Conservation (phyloP, 228 moss, liverwort and hornwort genomes). For the Sphagnum fallax region DNA sequence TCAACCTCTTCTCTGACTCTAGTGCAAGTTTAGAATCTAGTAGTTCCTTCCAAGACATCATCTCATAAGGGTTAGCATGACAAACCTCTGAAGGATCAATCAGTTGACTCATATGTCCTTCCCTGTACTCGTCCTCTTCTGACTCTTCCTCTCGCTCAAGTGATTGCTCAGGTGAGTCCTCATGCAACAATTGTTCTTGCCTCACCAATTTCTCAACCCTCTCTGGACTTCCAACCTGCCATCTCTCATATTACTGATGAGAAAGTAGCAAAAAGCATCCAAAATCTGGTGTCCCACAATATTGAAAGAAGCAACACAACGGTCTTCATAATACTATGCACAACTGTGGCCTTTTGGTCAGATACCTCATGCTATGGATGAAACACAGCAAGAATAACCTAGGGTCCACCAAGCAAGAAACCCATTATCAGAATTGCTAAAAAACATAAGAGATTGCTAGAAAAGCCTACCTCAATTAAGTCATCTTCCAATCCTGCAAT, state of each 20-base stretch:
- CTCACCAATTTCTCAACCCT: constrained; percentile 5
- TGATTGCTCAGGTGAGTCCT: too few relatives aligned
- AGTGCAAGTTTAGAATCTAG: too few relatives aligned
- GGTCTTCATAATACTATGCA: too few relatives aligned
- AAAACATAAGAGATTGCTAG: background rate
- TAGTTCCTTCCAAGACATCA: too few relatives aligned
- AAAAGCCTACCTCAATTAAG: constrained; percentile 29
- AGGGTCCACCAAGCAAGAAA: background rate
- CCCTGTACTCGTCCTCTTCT: constrained; percentile 8
- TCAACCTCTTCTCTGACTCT: constrained; percentile 16
- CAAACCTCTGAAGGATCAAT: constrained; percentile 14
- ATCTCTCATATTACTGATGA: background rate
- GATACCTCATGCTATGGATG: too few relatives aligned
- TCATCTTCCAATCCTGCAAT: constrained; percentile 33
- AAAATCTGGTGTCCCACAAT: background rate
- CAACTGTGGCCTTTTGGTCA: too few relatives aligned
- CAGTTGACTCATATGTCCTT: constrained; percentile 3
- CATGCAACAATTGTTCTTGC: too few relatives aligned
- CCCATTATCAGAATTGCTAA: background rate
- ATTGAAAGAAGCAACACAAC: too few relatives aligned
- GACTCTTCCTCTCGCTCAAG: constrained; percentile 17
- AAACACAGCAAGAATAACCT: background rate
- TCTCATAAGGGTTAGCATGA: constrained; percentile 2
- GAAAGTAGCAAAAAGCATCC: background rate
- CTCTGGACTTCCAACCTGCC: constrained; percentile 48